Evolutionary conservation across 2,329 filamentous ascomycete species (phyloP).

Genomic region (Aureobasidium sp.): DNA sequence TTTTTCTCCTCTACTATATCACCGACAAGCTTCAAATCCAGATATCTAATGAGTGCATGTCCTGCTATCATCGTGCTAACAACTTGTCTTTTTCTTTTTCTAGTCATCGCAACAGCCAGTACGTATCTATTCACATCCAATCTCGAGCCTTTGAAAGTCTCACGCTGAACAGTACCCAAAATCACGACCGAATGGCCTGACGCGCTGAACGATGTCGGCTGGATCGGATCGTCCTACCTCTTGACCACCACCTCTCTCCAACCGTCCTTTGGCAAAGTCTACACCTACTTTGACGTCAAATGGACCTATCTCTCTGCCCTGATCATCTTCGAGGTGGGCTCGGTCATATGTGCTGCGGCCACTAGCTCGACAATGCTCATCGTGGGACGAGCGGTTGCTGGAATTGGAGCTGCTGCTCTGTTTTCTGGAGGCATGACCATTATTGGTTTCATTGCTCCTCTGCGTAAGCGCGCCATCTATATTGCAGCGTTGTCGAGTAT

Average conservation of each 20-base stretch:
- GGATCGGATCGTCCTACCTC: constrained; percentile 38
- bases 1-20: neutral
- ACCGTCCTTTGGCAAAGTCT: constrained; percentile 50
- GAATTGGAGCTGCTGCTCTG: constrained; percentile 46
- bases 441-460: constrained; percentile 37
- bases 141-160: too few species aligned
- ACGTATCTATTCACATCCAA: too few species aligned
- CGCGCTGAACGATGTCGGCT: constrained; percentile 34
- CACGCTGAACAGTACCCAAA: constrained; percentile 26
- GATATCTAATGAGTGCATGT: too few species aligned
- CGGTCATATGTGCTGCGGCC: constrained; percentile 47
- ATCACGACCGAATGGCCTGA: constrained; percentile 37
- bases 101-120: constrained; percentile 31
- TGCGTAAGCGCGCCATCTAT: constrained; percentile 38
- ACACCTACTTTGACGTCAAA: constrained; percentile 51
- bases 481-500: constrained; percentile 32
- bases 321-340: constrained; percentile 44
- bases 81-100: neutral
- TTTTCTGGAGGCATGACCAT: constrained; percentile 41
- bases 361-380: constrained; percentile 48
- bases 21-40: too few species aligned
- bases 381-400: constrained; percentile 48
- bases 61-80: too few species aligned
- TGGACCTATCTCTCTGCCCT: constrained; percentile 46
- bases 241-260: constrained; percentile 38